A percentile compares a stretch with the other conserved stretches of the same genome.
Conservation (phyloP, 805 yeast genomes). For the Kazachstania viticola region DNA sequence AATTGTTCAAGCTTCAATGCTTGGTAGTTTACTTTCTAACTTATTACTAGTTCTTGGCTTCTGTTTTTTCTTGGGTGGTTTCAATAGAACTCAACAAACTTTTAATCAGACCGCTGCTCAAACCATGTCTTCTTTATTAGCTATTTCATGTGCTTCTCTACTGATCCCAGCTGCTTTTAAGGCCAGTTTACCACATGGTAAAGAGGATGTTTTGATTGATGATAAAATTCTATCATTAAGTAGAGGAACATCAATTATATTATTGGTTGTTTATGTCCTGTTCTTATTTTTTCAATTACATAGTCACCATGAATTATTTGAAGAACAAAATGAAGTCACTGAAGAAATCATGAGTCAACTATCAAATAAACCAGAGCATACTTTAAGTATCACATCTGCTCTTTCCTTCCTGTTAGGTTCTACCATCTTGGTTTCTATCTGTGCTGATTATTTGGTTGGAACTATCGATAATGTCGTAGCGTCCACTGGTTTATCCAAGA, state of each 20-base stretch:
- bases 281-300: constrained; percentile 80
- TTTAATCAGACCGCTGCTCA: constrained; percentile 97
- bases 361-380: constrained; percentile 14
- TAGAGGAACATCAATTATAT: constrained; percentile 73
- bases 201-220: constrained; percentile 26
- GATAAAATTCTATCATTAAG: constrained; percentile 57
- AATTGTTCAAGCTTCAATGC: constrained; percentile 95
- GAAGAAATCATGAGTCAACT: constrained; percentile 23
- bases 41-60: constrained; percentile 86
- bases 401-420: constrained; percentile 43
- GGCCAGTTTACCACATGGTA: constrained; percentile 48
- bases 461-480: constrained; percentile 85
- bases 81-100: constrained; percentile 70
- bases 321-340: constrained; percentile 35
- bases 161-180: constrained; percentile 94
- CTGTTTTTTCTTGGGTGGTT: constrained; percentile 89
- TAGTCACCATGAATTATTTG: constrained; percentile 74
- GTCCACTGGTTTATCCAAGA: constrained; percentile 77
- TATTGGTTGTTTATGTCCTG: constrained; percentile 64
- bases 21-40: constrained; percentile 87
- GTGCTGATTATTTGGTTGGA: constrained; percentile 90
- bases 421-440: constrained; percentile 72
- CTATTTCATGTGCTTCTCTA: constrained; percentile 79
- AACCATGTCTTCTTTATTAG: constrained; percentile 90
- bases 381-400: constrained; percentile 43